Evolutionary conservation across 169 alveolate genomes (phyloP), one percentile per base, ranked within the genome.

Genomic region (Plasmodium reichenowi): DNA sequence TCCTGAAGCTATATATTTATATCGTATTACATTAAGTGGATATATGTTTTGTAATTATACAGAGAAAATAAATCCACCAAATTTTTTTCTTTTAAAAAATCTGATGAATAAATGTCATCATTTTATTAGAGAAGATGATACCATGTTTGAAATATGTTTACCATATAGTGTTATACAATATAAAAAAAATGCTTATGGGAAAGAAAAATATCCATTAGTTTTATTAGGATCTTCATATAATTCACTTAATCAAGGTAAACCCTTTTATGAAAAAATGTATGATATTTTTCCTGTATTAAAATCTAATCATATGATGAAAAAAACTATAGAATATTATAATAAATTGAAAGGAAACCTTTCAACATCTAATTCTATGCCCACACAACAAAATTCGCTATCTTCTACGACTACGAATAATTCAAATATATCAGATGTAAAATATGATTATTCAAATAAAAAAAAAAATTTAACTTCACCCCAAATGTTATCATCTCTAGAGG

Each of bases 11-110:
- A 72, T 8, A 22, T 15, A 86, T 52, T 22, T 86, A 24, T 86
- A 86, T 56, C 74, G 92, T n/a, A 63, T 86, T 47, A 86, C 92
- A 12, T 54, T 86, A 38, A 86, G 92, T 72, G 92, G 88, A 12
- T 86, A 86, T 64, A 71, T 86, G 88, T 86, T 86, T 66, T 86
- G 92, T 62, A 38, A 86, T 60, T 86, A 86, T 56, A 86, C 92
- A 3, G 71, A 86, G 48, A 56, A n/a, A 64, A 73, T 72, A 71
- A 86, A 86, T 64, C 92, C 92, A 2, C 92, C 92, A n/a, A 62
- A 72, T 43, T 87, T 71, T 72, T 86, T 43, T 29, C 62, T 86
- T 54, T 64, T 86, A 60, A 71, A 63, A 86, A 73, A 73, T 29
- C 1, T 86, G 26, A 67, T 86, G 76, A 86, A 86, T 32, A 70